These are phyloP conservation scores for Cubamyces lactineus DNA, from an alignment of 768 basidiomycete species.

Conservation along the genomic window DNA sequence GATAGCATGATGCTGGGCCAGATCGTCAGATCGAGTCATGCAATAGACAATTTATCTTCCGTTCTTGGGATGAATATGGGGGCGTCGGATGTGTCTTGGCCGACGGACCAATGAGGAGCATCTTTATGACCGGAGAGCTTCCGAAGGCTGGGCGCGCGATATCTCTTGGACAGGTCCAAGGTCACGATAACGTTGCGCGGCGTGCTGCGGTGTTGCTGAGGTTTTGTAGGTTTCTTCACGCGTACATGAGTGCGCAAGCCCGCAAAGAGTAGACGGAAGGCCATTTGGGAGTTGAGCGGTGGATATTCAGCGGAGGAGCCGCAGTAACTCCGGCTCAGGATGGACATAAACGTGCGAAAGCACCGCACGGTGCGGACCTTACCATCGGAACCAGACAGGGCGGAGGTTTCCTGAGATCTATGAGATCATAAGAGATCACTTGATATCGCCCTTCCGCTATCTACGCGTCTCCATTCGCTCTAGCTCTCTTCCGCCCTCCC, in stretches of 20 bases:
- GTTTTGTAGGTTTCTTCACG: not conserved
- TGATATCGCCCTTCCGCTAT: slow-evolving; percentile 22
- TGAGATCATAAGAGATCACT: slow-evolving; percentile 25
- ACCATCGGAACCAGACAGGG: slow-evolving; percentile 9
- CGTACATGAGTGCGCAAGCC: too few species aligned
- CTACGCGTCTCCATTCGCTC: slow-evolving; percentile 20
- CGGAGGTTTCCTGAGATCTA: slow-evolving; percentile 11
- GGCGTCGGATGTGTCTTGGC: slow-evolving; percentile 9
- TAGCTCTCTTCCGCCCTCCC: slow-evolving; percentile 8
- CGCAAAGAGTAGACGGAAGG: not conserved
- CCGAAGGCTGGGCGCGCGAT: slow-evolving; percentile 13
- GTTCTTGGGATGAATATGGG: slow-evolving; percentile 10
- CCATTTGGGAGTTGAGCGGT: slow-evolving; percentile 18
- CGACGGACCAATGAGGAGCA: not conserved
- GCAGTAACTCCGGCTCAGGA: slow-evolving; percentile 38
- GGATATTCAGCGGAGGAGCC: slow-evolving; percentile 37
- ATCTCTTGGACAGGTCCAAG: slow-evolving; percentile 1
- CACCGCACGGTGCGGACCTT: slow-evolving; percentile 21
- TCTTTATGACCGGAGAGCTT: slow-evolving; percentile 4
- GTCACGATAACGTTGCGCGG: not conserved
- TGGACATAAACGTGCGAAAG: slow-evolving; percentile 14
- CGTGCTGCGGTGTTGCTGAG: not conserved
- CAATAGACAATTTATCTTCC: slow-evolving; percentile 11
- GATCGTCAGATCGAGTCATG: not conserved
- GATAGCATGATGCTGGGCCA: slow-evolving; percentile 5